Evolutionary conservation across 2,329 filamentous ascomycete genomes (phyloP).

Genomic region (Scolecobasidium constrictum): DNA sequence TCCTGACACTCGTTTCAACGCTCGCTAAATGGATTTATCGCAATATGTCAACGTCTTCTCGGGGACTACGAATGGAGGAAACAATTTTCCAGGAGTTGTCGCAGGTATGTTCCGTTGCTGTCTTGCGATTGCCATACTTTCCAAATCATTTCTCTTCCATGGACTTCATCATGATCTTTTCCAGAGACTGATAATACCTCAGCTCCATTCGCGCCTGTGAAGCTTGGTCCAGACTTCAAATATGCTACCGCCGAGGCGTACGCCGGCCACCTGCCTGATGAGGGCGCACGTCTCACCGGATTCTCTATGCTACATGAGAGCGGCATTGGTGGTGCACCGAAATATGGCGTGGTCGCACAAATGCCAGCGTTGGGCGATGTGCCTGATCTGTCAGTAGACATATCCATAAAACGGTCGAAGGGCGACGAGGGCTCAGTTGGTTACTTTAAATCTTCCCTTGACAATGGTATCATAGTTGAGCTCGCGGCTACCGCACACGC

Average conservation of each 20-base stretch:
- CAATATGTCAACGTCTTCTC: slow-evolving; percentile 24
- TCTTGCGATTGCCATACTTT: not conserved
- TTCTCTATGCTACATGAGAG: slow-evolving; percentile 19
- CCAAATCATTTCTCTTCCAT: too few relatives aligned
- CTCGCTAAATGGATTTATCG: slow-evolving; percentile 19
- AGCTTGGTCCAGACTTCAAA: slow-evolving; percentile 24
- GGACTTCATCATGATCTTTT: too few relatives aligned
- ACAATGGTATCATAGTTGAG: slow-evolving; percentile 45
- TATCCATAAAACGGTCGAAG: slow-evolving; percentile 40
- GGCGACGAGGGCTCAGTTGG: slow-evolving; percentile 48
- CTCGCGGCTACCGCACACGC: slow-evolving; percentile 46
- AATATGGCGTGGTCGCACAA: slow-evolving; percentile 24
- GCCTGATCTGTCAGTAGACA: slow-evolving; percentile 41
- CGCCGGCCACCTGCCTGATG: slow-evolving; percentile 20
- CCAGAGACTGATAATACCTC: too few relatives aligned
- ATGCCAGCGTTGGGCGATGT: slow-evolving; percentile 21
- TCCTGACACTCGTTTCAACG: too few relatives aligned
- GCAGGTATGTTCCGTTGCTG: slow-evolving; percentile 14
- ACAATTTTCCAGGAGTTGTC: slow-evolving; percentile 25
- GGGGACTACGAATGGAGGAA: slow-evolving; percentile 22
- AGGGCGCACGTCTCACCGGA: slow-evolving; percentile 21
- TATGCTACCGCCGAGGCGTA: slow-evolving; percentile 22
- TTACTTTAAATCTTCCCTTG: slow-evolving; percentile 47
- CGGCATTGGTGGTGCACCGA: slow-evolving; percentile 12
- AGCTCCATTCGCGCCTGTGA: slow-evolving; percentile 26